Conservation (phyloP, 768 basidiomycete species). For the Auriscalpium vulgare region DNA sequence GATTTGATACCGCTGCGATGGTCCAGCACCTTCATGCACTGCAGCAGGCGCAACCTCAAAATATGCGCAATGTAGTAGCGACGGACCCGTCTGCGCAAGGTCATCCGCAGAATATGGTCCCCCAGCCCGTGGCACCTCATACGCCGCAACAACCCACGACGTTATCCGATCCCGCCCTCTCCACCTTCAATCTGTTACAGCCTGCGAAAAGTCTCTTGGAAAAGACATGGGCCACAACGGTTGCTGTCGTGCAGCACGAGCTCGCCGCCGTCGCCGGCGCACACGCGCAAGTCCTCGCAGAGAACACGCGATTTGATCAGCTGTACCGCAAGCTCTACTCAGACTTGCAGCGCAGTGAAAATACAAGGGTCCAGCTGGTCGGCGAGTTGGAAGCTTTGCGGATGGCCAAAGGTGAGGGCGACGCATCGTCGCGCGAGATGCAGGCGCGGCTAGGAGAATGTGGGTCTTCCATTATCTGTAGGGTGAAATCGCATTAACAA, state of each 20-base stretch:
- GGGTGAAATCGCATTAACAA: neutral
- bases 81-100: too few species aligned
- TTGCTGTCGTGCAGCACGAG: neutral
- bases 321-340: neutral
- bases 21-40: neutral
- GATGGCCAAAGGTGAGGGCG: neutral
- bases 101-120: too few species aligned
- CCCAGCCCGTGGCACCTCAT: too few species aligned
- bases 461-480: neutral
- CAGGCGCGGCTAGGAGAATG: neutral
- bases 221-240: neutral
- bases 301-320: neutral
- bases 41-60: neutral
- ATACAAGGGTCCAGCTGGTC: neutral
- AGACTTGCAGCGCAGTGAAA: neutral
- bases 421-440: neutral
- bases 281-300: neutral
- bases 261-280: neutral
- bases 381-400: neutral
- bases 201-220: neutral
- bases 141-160: neutral
- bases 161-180: neutral
- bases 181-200: neutral
- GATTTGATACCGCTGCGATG: too few species aligned
- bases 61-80: too few species aligned